Base-by-base conservation (phyloP, 768 basidiomycete genomes). In the Dioszegia aurantiaca region DNA sequence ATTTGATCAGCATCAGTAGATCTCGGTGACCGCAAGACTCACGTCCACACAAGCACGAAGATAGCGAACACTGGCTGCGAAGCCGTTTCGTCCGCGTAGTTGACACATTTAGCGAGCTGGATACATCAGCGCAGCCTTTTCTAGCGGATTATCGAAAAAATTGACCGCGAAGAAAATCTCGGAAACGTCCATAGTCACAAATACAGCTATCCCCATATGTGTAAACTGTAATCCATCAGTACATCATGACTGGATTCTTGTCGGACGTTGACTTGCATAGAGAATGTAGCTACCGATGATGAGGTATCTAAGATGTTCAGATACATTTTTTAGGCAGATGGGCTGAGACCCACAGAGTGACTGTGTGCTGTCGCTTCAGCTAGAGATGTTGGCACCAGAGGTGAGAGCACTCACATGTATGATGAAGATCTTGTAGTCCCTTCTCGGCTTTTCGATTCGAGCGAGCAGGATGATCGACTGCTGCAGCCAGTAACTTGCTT, bases 101-200 rank as follows among this genome's bases (percentile, higher is more conserved):
- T 93, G 44, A 91, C 70, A 12, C 91, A 74, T 78, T 98, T 98
- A n/a, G 88, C 86, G 52, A 87, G 77, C 90, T 92, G 60, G n/a
- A n/a, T 16, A 33, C 33, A 33, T 6, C 40, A 11, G 17, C 10
- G 9, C 33, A 39, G 43, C 37, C 19, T 23, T 5, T 42, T 12
- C 23, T 31, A 12, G 16, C 23, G 9, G 16, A 49, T 41, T 42
- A 28, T 42, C 5, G 17, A 14, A 12, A 12, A 21, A 39, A 79
- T 87, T 62, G 62, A 90, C 87, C 11, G 89, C 91, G 14, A 99
- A 81, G 77, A 87, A 89, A 31, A 84, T 78, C 72, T 99, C 95
- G 0, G 93, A 91, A 21, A 93, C 81, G 79, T 99, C 95, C 94
- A 98, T 98, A 73, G 92, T 95, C 78, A 92, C 82, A 68, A 87